Base-by-base conservation (phyloP, 345 rosid genomes). In the Stellera chamaejasme region DNA sequence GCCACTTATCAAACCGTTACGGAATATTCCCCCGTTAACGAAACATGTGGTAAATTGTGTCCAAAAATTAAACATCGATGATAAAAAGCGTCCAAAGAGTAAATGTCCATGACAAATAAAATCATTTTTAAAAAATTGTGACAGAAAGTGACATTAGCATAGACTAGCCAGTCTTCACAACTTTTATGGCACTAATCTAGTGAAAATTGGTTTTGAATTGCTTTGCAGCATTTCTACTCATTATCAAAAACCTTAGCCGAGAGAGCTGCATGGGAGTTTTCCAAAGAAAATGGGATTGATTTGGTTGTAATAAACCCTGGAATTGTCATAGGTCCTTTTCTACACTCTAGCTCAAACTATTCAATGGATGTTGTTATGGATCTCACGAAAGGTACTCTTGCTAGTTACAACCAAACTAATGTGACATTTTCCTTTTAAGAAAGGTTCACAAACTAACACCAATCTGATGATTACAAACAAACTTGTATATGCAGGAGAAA, bases 201-300 rank as follows among this genome's bases (percentile, higher is more conserved):
- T 19, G 23, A 19, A 19, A 0, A 0, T 19, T 19, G 23, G 23
- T 19, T 19, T 8, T 32, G 39, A 32, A 32, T 32, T 32, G 39
- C 46, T 48, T 36, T 45, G 7, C 72, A 75, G 79, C 48, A 10
- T 1, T 77, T 78, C 75, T 80, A 80, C 62, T 0, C 27, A 15
- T 66, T 80, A 8, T 46, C 77, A 41, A 81, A 81, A 63, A 76
- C 64, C 4, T 65, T 69, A 55, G 79, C 83, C 0, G 83, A 81
- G 66, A 59, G 70, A 28, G 79, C 75, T 59, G 83, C 81, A 10
- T 77, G 79, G 76, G 55, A 69, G 54, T 73, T 70, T 54, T 19
- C 74, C 15, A 48, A 71, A 59, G 75, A 77, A 57, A 72, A 75
- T 16, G 66, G 66, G 13, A 64, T 81, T 45, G 75, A 81, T 44